These are phyloP conservation scores for Claviceps maximensis DNA, from an alignment of 2,329 filamentous ascomycete genomes.

Conservation along the genomic window DNA sequence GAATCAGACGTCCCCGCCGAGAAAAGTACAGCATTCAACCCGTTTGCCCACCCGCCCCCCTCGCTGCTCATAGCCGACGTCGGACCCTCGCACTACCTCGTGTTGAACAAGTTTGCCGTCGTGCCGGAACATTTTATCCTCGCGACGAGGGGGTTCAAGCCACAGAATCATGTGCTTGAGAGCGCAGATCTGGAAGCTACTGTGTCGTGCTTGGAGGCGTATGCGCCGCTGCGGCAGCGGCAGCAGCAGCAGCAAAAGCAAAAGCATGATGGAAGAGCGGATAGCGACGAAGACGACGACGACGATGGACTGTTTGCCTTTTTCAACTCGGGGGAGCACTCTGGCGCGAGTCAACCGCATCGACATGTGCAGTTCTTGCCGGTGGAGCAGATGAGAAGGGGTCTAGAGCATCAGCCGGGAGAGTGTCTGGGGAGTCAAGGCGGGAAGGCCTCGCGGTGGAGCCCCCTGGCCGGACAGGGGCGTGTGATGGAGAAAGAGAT, in stretches of 20 bases:
- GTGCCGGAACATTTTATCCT: conserved; percentile 61
- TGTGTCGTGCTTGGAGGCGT: conserved; percentile 47
- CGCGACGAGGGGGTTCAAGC: conserved; percentile 47
- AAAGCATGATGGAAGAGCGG: no score
- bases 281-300: not conserved
- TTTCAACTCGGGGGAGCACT: conserved; percentile 57
- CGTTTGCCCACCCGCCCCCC: conserved; percentile 47
- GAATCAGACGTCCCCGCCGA: conserved; percentile 5
- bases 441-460: conserved; percentile 30
- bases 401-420: no score
- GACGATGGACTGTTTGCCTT: conserved; percentile 43
- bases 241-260: no score
- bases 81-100: conserved; percentile 44
- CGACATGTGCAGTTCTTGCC: conserved; percentile 61
- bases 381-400: conserved; percentile 47
- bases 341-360: conserved; percentile 59
- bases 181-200: conserved; percentile 46
- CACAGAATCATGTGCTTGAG: conserved; percentile 52
- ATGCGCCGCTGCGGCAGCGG: no score
- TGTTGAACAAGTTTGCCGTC: conserved; percentile 65
- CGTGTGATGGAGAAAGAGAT: conserved; percentile 16
- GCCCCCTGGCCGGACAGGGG: conserved; percentile 35
- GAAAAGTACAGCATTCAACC: no score
- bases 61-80: conserved; percentile 40
- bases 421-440: no score